Percentiles rank a stretch among this genome's conserved stretches.
Conservation (phyloP, 352 stramenopile species). For the Phytophthora podocarpi region DNA sequence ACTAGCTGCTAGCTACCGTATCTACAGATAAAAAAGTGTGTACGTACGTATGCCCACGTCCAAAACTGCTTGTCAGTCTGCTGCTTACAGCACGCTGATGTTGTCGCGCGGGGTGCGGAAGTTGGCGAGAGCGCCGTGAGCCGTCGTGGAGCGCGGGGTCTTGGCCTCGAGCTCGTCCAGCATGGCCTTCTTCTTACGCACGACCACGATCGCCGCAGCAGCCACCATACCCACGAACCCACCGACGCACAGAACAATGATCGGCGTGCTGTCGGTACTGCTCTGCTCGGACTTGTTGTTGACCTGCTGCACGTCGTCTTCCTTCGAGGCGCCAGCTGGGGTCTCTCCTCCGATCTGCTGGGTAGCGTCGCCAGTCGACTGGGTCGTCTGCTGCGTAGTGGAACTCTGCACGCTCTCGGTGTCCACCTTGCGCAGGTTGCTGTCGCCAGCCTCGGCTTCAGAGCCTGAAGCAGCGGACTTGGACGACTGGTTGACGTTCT, state of each 20-base stretch:
- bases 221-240: slow-evolving; percentile 49
- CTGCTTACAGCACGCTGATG: slow-evolving; percentile 53
- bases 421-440: slow-evolving; percentile 26
- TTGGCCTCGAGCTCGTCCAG: slow-evolving; percentile 68
- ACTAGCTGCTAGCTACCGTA: slow-evolving; percentile 25
- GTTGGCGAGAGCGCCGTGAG: slow-evolving; percentile 34
- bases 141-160: slow-evolving; percentile 43
- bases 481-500: slow-evolving; percentile 3
- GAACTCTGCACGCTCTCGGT: slow-evolving; percentile 14
- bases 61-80: slow-evolving; percentile 29
- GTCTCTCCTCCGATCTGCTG: slow-evolving; percentile 23
- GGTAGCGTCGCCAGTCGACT: neutral
- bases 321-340: slow-evolving; percentile 18
- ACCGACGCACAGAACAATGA: slow-evolving; percentile 46
- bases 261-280: slow-evolving; percentile 13
- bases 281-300: slow-evolving; percentile 32
- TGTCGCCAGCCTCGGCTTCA: slow-evolving; percentile 13
- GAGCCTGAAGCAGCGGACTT: slow-evolving; percentile 18
- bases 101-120: slow-evolving; percentile 61
- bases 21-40: slow-evolving; percentile 39
- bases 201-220: slow-evolving; percentile 54
- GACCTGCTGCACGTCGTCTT: slow-evolving; percentile 42
- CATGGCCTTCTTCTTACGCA: slow-evolving; percentile 71
- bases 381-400: slow-evolving; percentile 2
- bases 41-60: slow-evolving; percentile 15